Evolutionary conservation across 2,329 filamentous ascomycete genomes (phyloP).

Genomic region (Fusarium nematophilum): DNA sequence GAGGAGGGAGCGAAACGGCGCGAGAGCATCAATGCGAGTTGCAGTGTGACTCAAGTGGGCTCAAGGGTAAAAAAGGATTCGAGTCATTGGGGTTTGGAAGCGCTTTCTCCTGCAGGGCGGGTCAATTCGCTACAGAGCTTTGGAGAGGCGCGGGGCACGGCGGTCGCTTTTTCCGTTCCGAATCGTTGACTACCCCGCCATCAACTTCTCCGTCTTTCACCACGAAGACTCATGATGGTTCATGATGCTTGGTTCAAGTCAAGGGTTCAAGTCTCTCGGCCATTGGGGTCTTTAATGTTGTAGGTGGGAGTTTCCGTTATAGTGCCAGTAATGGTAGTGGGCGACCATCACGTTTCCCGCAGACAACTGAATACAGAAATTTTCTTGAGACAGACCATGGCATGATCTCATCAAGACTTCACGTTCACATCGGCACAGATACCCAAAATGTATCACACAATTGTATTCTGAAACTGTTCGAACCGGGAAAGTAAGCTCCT

Average conservation of each 20-base stretch:
- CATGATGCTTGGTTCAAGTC: too few relatives aligned
- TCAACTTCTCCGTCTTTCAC: background rate
- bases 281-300: too few relatives aligned
- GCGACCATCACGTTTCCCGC: too few relatives aligned
- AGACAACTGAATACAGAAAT: too few relatives aligned
- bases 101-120: constrained; percentile 23
- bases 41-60: constrained; percentile 46
- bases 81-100: constrained; percentile 13
- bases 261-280: too few relatives aligned
- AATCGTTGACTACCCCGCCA: constrained; percentile 29
- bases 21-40: constrained; percentile 43
- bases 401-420: background rate
- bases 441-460: too few relatives aligned
- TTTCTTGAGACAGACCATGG: too few relatives aligned
- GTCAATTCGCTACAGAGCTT: constrained; percentile 33
- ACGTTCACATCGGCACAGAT: too few relatives aligned
- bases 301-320: too few relatives aligned
- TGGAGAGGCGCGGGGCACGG: constrained; percentile 37
- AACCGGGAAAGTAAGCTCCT: constrained; percentile 24
- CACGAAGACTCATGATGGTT: too few relatives aligned
- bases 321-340: too few relatives aligned
- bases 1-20: constrained; percentile 41
- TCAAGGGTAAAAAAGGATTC: constrained; percentile 42
- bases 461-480: constrained; percentile 23
- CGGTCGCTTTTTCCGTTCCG: constrained; percentile 31